Base-by-base conservation (phyloP, 2,329 filamentous ascomycete species). In the Verticillium isaacii region DNA sequence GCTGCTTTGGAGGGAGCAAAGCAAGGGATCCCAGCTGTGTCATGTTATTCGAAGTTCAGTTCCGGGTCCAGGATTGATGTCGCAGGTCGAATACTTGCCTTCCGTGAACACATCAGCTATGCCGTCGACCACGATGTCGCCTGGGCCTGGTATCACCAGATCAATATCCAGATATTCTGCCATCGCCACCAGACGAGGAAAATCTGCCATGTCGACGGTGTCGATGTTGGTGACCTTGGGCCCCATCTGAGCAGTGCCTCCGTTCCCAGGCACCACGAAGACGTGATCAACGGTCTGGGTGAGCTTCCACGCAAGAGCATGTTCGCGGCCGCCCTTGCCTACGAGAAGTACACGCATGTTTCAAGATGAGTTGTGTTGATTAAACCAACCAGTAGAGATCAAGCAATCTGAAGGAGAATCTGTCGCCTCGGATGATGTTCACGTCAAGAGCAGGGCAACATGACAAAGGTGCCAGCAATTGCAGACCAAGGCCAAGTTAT, bases 231-330 rank as follows among this genome's bases (percentile, higher is more conserved):
- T 82, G 60, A 89, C 87, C 75, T 93, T 94, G 69, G 85, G 77
- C 63, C 86, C 87, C 56, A 62, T 54, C 57, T 74, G 79, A 60
- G 86, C 88, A 32, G 93, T 97, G 63, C 95, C 95, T 68, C 94
- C 94, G 76, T 98, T 98, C 65, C 94, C 94, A 15, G 87, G 87
- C 55, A 87, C 85, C 54, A 80, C 85, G 68, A 84, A 81, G 72
- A 98, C 94, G 68, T 87, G 84, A 70, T 92, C 87, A 64, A 97
- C 91, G 56, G 84, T 83, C 52, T 88, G 82, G 71, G 89, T 87
- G 65, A 98, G 82, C 78, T 96, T 97, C 93, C 93, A 98, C 52
- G 93, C 93, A 65, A 97, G 85, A 56, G 93, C 92, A 77, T 98
- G 93, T 79, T 99, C 95, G 70, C 95, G 89, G 69, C 94, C 95